Base-by-base conservation (phyloP, 306 rosid genomes). In the Datisca glomerata region DNA sequence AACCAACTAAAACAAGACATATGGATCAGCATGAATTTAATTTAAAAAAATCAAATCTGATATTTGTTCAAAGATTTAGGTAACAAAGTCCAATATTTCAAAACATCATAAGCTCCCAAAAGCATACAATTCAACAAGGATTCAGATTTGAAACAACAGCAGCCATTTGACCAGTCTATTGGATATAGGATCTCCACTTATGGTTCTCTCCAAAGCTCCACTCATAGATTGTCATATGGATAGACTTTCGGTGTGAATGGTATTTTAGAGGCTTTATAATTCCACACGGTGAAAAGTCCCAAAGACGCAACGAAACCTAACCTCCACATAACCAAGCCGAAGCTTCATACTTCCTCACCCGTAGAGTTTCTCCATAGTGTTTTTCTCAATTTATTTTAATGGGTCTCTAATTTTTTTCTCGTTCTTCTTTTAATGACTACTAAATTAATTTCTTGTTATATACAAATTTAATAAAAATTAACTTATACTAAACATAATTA, bases 301-400 rank as follows among this genome's bases (percentile, higher is more conserved):
- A 89, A 31, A 19, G 68, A 40, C 1, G 75, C 93, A n/a, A 84
- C 80, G 53, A 40, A 84, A 7, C 98, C 33, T 59, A 89, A 71
- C 96, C 94, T 34, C 94, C 98, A 52, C 93, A 78, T 4, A 89
- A 70, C 98, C 98, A 91, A 7, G 78, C 96, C 74, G 84, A 71
- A 49, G 98, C 98, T 69, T 91, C 94, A 52, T 84, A 91, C 95
- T 84, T n/a, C n/a, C n/a, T n/a, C n/a, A n/a, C n/a, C n/a, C n/a
- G n/a, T n/a, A n/a, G n/a, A n/a, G n/a, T n/a, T n/a, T n/a, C n/a
- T n/a, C n/a, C n/a, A n/a, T n/a, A n/a, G n/a, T n/a, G n/a, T n/a
- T n/a, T n/a, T n/a, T n/a, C n/a, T n/a, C n/a, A n/a, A n/a, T n/a
- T n/a, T n/a, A n/a, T n/a, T n/a, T n/a, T n/a, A n/a, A n/a, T n/a